Evolutionary conservation across 1,284 basidiomycete genomes (phyloP).

Genomic region (Pyrrhoderma lamaoense): DNA sequence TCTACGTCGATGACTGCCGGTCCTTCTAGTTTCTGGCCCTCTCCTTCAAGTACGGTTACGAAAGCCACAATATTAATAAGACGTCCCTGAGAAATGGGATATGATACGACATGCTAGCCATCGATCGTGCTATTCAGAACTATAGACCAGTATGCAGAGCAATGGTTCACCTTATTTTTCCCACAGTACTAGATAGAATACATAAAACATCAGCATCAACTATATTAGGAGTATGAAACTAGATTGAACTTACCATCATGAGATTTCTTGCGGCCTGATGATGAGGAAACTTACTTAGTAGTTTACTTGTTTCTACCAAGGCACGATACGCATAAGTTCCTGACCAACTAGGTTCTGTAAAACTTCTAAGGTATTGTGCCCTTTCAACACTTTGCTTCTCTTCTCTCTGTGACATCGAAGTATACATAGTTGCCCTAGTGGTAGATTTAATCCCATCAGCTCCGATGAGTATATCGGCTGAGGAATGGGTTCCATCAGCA

Average conservation of each 20-base stretch:
- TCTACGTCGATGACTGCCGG: conserved; percentile 23
- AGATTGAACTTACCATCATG: conserved; percentile 13
- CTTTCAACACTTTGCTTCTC: neutral
- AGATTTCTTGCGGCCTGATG: conserved; percentile 28
- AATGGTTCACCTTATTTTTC: conserved; percentile 34
- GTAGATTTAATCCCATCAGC: conserved; percentile 39
- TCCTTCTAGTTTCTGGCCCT: conserved; percentile 21
- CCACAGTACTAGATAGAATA: conserved; percentile 33
- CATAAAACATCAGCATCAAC: neutral
- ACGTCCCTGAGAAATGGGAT: conserved; percentile 24
- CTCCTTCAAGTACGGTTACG: conserved; percentile 19
- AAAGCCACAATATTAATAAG: conserved; percentile 23
- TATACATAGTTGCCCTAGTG: conserved; percentile 31
- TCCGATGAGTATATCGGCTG: conserved; percentile 38
- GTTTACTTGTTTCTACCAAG: conserved; percentile 28
- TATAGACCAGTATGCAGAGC: neutral
- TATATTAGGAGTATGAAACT: neutral
- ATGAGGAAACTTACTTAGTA: conserved; percentile 28
- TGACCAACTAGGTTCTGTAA: conserved; percentile 34
- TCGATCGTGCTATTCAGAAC: conserved; percentile 26
- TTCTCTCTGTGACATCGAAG: conserved; percentile 21
- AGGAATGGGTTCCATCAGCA: conserved; percentile 29
- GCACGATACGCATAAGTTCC: conserved; percentile 37
- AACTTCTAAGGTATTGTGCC: conserved; percentile 19
- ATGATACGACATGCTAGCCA: conserved; percentile 25